phyloP scores from a whole-genome alignment of 1,284 basidiomycete genomes.

The Malassezia globosa region DNA sequence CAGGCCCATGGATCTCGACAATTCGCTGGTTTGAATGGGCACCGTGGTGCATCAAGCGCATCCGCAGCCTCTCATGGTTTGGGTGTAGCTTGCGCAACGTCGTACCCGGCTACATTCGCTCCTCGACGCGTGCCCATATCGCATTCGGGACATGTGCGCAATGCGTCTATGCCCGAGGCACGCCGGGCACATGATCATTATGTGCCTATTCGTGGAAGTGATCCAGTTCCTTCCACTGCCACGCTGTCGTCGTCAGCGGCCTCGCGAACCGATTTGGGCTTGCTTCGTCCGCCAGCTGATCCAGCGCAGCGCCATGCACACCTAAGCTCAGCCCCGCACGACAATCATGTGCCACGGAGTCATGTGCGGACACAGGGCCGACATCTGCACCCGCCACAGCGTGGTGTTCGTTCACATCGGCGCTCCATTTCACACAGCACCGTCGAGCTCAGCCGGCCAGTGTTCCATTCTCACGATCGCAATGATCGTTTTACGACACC shows the following conservation, averaged over 20 bases:
- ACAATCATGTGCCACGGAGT: not conserved
- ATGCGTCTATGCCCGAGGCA: conserved; percentile 8
- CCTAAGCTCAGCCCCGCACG: too few species aligned
- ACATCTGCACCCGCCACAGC: not conserved
- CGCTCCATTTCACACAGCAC: conserved; percentile 10
- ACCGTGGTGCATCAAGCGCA: not conserved
- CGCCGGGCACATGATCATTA: not conserved
- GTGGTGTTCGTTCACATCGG: not conserved
- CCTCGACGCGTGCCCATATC: not conserved
- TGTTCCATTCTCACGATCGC: conserved; percentile 11
- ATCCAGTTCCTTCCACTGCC: not conserved
- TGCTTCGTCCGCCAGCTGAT: not conserved
- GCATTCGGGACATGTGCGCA: not conserved
- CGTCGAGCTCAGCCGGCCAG: not conserved
- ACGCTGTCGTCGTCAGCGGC: too few species aligned
- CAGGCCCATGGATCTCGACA: too few species aligned
- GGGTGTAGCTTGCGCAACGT: conserved; percentile 1
- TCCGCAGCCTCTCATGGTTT: not conserved
- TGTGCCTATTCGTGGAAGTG: conserved; percentile 10
- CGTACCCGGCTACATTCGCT: not conserved
- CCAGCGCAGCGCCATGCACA: not conserved
- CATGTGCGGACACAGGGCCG: not conserved
- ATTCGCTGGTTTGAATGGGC: too few species aligned
- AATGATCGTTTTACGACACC: conserved; percentile 10
- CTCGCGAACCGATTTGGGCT: not conserved